Conservation (phyloP, 805 yeast genomes). For the Ogataea wickerhamii region DNA sequence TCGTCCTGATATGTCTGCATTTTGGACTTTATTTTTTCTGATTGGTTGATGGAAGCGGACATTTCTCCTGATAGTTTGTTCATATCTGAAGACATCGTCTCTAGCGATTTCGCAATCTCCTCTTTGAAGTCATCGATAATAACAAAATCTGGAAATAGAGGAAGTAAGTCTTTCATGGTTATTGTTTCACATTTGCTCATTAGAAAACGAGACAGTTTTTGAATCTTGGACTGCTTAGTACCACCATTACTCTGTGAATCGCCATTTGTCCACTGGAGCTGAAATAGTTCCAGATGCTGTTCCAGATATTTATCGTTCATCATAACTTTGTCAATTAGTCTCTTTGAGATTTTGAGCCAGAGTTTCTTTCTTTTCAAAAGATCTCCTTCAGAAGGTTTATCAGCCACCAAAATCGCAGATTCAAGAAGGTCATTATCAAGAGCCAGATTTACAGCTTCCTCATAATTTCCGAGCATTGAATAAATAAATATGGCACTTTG, state of each 20-base stretch:
- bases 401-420: constrained; percentile 56
- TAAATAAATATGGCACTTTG: constrained; percentile 73
- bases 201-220: constrained; percentile 33
- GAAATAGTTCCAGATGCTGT: constrained; percentile 19
- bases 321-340: constrained; percentile 38
- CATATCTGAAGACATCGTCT: constrained; percentile 65
- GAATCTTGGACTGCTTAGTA: constrained; percentile 31
- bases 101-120: constrained; percentile 77
- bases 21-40: constrained; percentile 54
- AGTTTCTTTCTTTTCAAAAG: constrained; percentile 55
- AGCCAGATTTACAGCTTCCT: constrained; percentile 78
- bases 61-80: constrained; percentile 67
- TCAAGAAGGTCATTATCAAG: constrained; percentile 56
- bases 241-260: constrained; percentile 22
- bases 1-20: constrained; percentile 47
- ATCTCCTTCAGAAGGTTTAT: constrained; percentile 38
- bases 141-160: constrained; percentile 78
- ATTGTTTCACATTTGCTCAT: constrained; percentile 46
- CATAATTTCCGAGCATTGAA: constrained; percentile 62
- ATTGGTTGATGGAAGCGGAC: constrained; percentile 64
- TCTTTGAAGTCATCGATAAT: constrained; percentile 80
- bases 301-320: constrained; percentile 26
- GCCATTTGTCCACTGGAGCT: constrained; percentile 10
- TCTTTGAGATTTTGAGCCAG: constrained; percentile 66
- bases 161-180: constrained; percentile 76